A percentile compares a stretch with the other conserved stretches of the same genome.
Conservation (phyloP, 257 asterid genomes). For the Catharanthus roseus region DNA sequence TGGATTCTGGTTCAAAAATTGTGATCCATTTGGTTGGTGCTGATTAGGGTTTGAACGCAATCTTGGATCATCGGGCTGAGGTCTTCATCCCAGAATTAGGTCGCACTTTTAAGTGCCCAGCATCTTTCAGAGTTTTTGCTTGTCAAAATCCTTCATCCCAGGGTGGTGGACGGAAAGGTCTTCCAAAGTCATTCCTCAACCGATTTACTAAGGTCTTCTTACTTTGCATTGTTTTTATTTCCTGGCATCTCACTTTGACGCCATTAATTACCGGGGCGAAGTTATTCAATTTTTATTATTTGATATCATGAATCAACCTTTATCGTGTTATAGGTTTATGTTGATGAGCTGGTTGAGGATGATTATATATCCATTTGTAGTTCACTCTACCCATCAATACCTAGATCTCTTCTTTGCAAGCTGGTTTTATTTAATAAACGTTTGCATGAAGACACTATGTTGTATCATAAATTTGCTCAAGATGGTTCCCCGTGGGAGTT, state of each 20-base stretch:
- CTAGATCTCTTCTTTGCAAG: slow-evolving; percentile 43
- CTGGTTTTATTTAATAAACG: slow-evolving; percentile 67
- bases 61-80: slow-evolving; percentile 97
- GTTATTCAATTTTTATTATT: background rate
- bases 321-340: slow-evolving; percentile 59
- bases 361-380: slow-evolving; percentile 77
- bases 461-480: slow-evolving; percentile 66
- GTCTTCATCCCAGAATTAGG: slow-evolving; percentile 96
- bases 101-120: slow-evolving; percentile 69
- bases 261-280: background rate
- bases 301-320: background rate
- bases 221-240: background rate
- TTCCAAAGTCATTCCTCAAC: slow-evolving; percentile 93
- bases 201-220: slow-evolving; percentile 83
- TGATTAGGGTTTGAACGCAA: slow-evolving; percentile 81
- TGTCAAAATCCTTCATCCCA: slow-evolving; percentile 94
- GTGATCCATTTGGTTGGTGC: slow-evolving; percentile 1
- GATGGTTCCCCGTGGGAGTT: slow-evolving; percentile 99
- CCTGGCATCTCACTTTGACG: slow-evolving; percentile 10
- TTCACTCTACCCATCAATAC: slow-evolving; percentile 64
- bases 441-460: slow-evolving; percentile 74
- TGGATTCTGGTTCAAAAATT: background rate
- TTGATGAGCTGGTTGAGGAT: slow-evolving; percentile 81
- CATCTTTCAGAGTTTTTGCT: slow-evolving; percentile 88
- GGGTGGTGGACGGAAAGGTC: slow-evolving; percentile 98